Conservation (phyloP, 805 yeast genomes). For the Cyberlindnera suaveolens region DNA sequence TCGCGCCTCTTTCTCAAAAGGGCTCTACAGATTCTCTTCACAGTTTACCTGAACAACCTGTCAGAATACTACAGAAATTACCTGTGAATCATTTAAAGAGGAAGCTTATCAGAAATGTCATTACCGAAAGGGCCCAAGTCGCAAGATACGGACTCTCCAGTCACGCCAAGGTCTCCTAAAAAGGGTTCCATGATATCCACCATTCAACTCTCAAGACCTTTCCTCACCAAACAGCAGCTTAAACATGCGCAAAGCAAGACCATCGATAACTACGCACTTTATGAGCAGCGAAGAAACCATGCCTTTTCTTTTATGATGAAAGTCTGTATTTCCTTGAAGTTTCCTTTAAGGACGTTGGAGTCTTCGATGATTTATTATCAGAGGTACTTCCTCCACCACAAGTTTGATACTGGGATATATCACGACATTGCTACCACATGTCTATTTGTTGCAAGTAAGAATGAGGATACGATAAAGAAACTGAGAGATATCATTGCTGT, state of each 20-base stretch:
- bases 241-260: constrained; percentile 43
- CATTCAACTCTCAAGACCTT: constrained; percentile 52
- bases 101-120: too few species aligned
- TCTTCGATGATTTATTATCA: constrained; percentile 71
- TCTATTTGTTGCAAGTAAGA: constrained; percentile 65
- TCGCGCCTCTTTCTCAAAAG: background rate
- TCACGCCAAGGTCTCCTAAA: constrained; percentile 1
- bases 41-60: too few species aligned
- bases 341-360: constrained; percentile 66
- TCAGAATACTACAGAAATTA: too few species aligned
- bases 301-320: constrained; percentile 50
- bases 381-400: constrained; percentile 59
- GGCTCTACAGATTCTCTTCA: too few species aligned
- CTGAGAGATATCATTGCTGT: constrained; percentile 51
- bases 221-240: constrained; percentile 48
- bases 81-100: too few species aligned
- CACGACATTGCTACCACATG: constrained; percentile 64
- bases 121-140: background rate
- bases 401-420: constrained; percentile 47
- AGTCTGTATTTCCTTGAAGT: constrained; percentile 46
- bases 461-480: constrained; percentile 80
- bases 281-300: constrained; percentile 46
- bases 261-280: constrained; percentile 43
- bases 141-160: background rate
- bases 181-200: constrained; percentile 17